These are phyloP conservation scores for Cystobasidium tubakii DNA, from an alignment of 768 basidiomycete species.

Conservation along the genomic window DNA sequence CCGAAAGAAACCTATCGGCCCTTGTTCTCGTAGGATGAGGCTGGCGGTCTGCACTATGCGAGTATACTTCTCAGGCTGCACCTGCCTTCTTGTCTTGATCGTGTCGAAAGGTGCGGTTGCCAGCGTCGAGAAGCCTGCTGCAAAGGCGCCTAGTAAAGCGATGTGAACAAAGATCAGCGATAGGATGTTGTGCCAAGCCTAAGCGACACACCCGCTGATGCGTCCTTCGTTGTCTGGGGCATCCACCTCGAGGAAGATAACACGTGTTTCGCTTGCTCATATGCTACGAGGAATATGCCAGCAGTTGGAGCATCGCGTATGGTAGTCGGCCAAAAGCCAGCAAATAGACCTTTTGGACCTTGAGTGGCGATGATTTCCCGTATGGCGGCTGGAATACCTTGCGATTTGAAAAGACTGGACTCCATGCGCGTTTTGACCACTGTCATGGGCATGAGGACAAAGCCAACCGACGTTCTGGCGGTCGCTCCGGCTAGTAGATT, in stretches of 20 bases:
- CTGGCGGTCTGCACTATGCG: constrained; percentile 9
- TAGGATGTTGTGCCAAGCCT: too few species aligned
- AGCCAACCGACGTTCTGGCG: constrained; percentile 20
- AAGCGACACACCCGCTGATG: constrained; percentile 18
- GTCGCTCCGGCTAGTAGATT: constrained; percentile 27
- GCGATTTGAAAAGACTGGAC: constrained; percentile 5
- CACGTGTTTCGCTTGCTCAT: constrained; percentile 8
- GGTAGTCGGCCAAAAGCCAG: constrained; percentile 36
- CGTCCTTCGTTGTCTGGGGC: not conserved
- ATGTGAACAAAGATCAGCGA: not conserved
- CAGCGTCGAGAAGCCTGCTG: constrained; percentile 34
- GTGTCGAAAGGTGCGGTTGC: constrained; percentile 35
- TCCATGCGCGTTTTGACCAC: constrained; percentile 35
- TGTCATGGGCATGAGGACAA: constrained; percentile 34
- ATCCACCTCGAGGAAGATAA: not conserved
- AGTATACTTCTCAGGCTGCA: constrained; percentile 21
- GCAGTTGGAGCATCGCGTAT: constrained; percentile 35
- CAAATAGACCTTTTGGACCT: constrained; percentile 26
- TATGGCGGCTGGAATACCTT: not conserved
- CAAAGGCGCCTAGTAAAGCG: constrained; percentile 16
- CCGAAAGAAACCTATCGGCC: constrained; percentile 12
- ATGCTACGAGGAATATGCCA: constrained; percentile 31
- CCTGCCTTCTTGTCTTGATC: constrained; percentile 31
- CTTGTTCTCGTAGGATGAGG: not conserved
- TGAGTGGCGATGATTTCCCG: constrained; percentile 9